Base-by-base conservation (phyloP, 305 asterid species). In the Solanum aculeatissimum region DNA sequence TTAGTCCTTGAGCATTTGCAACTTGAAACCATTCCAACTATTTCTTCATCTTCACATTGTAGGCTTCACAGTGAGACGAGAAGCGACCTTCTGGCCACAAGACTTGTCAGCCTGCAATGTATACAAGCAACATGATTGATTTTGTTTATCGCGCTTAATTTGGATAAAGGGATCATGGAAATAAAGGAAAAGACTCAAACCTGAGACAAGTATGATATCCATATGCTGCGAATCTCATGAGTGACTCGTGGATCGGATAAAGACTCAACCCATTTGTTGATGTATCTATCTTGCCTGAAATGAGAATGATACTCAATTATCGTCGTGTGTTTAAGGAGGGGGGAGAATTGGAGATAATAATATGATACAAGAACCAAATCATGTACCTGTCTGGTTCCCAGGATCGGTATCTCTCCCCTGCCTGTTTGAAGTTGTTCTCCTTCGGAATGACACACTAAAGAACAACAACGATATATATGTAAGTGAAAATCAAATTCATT, bases 371-470 rank as follows among this genome's bases (percentile, higher is more conserved):
- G 29, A 58, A 57, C 54, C 62, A 51, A 49, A 77, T 25, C 86
- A 57, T 35, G 29, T 57, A 93, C 97, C 95, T 93, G 88, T 88
- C 92, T 4, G 92, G 78, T 16, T 85, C 92, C 90, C 89, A 92
- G 18, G 98, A 91, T 60, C 95, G 92, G 89, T 90, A 92, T 84
- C 95, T 87, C 57, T 90, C 98, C 25, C 98, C 98, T 9, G 98
- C 93, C 63, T 92, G 93, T 90, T 92, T 94, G 74, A 92, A 92
- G 94, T 94, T 91, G 87, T 94, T 92, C 88, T 92, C 96, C 89
- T 92, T 92, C 87, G 86, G 89, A 49, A 93, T 93, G 85, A 90
- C 85, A 83, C 83, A 16, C 94, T 91, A 80, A 72, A 66, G 12
- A 18, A 45, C 47, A 62, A 43, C 3, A 21, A 3, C 1, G 15